A percentile compares a stretch with the other conserved stretches of the same genome.
phyloP scores from a whole-genome alignment of 352 stramenopile species.

The Globisporangium rhizosaccharum region DNA sequence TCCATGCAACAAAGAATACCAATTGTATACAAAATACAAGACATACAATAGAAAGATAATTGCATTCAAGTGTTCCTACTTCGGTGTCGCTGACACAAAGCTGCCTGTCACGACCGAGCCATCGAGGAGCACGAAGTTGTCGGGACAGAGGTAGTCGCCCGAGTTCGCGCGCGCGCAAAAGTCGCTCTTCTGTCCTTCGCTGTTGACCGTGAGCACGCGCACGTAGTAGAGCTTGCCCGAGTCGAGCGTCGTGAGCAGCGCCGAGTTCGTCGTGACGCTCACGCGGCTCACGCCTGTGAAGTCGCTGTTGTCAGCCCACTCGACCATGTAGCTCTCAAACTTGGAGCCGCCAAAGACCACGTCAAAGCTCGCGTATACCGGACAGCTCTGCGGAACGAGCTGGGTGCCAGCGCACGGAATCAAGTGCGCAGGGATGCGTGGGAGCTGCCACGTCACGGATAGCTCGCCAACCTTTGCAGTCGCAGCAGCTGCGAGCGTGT shows the following conservation, averaged over 20 bases:
- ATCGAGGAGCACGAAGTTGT: constrained; percentile 63
- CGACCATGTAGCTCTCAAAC: constrained; percentile 92
- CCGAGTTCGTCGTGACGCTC: constrained; percentile 54
- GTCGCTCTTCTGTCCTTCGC: constrained; percentile 61
- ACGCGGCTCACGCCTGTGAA: constrained; percentile 75
- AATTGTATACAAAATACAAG: neutral
- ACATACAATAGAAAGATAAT: neutral
- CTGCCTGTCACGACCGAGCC: constrained; percentile 50
- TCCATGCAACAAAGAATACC: neutral
- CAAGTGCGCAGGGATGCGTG: constrained; percentile 52
- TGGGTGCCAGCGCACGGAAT: constrained; percentile 66
- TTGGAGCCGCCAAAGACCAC: constrained; percentile 87
- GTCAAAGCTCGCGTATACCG: constrained; percentile 66
- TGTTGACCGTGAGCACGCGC: constrained; percentile 79
- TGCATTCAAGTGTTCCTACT: constrained; percentile 9
- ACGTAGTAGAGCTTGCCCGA: constrained; percentile 76
- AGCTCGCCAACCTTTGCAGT: constrained; percentile 34
- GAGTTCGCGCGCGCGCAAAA: constrained; percentile 60
- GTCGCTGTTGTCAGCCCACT: constrained; percentile 70
- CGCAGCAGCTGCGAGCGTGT: constrained; percentile 31
- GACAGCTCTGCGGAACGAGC: constrained; percentile 47
- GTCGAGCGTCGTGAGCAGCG: constrained; percentile 57
- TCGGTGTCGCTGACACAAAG: constrained; percentile 35
- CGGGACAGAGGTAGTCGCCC: constrained; percentile 58
- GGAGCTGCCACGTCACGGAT: constrained; percentile 56